These are phyloP conservation scores for Imleria badia DNA, from an alignment of 768 basidiomycete genomes.

Conservation along the genomic window DNA sequence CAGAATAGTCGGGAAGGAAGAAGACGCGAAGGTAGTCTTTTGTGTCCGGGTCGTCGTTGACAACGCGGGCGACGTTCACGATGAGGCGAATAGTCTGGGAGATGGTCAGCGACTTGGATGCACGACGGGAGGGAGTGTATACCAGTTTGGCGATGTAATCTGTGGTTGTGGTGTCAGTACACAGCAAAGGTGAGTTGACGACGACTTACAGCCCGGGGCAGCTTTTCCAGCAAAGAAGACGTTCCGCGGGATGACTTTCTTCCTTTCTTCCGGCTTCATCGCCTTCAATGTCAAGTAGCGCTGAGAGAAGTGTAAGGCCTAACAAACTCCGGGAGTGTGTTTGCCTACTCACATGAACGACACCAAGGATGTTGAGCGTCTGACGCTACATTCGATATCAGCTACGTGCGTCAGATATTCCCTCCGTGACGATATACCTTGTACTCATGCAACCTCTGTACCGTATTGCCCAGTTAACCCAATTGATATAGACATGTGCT, in stretches of 20 bases:
- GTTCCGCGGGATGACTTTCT: constrained; percentile 80
- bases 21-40: constrained; percentile 83
- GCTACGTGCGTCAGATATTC: not conserved
- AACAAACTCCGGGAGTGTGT: not conserved
- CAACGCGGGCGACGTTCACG: constrained; percentile 76
- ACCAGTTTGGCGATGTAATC: constrained; percentile 93
- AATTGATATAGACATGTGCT: not conserved
- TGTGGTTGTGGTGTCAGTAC: constrained; percentile 25
- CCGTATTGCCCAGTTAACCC: constrained; percentile 3
- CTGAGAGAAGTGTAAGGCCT: constrained; percentile 36
- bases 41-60: constrained; percentile 78
- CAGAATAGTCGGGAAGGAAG: constrained; percentile 97
- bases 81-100: constrained; percentile 85
- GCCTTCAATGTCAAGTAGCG: constrained; percentile 80
- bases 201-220: constrained; percentile 78
- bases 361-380: constrained; percentile 89
- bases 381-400: constrained; percentile 59
- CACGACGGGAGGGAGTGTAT: constrained; percentile 3
- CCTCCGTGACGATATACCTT: constrained; percentile 47
- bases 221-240: constrained; percentile 99
- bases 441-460: constrained; percentile 87
- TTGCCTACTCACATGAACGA: constrained; percentile 65
- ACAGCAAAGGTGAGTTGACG: not conserved
- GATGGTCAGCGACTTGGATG: not conserved
- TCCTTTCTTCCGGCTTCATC: constrained; percentile 74